phyloP scores from a whole-genome alignment of 2,329 filamentous ascomycete genomes.

The Ciborinia camelliae region DNA sequence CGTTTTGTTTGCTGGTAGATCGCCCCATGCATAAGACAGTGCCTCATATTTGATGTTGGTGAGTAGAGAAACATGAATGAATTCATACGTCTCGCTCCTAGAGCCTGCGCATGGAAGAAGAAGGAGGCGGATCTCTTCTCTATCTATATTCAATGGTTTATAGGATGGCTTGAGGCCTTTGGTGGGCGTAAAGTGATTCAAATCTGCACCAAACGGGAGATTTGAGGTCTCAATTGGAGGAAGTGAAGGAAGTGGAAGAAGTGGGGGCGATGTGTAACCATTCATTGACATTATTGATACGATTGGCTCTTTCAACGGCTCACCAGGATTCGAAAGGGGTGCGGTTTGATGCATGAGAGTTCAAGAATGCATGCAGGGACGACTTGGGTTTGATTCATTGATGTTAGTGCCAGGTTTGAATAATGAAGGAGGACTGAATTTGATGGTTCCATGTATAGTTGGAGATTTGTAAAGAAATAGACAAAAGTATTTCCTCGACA shows the following conservation, averaged over 20 bases:
- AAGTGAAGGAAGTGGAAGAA: not conserved
- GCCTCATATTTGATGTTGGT: constrained; percentile 18
- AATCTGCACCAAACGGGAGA: constrained; percentile 2
- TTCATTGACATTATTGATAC: not conserved
- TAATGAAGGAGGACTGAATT: too few species aligned
- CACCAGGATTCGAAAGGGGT: not conserved
- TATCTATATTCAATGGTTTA: not conserved
- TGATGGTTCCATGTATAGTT: not conserved
- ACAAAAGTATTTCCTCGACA: not conserved
- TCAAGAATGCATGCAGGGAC: not conserved
- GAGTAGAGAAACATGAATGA: constrained; percentile 18
- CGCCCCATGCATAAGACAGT: constrained; percentile 21
- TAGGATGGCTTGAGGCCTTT: not conserved
- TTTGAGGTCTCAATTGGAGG: not conserved
- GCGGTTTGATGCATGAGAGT: not conserved
- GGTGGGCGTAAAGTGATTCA: not conserved
- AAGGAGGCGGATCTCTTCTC: constrained; percentile 11
- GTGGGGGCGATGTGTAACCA: not conserved
- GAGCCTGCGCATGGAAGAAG: constrained; percentile 6
- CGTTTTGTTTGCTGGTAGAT: constrained; percentile 3
- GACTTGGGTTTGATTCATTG: not conserved
- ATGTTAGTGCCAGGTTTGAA: not conserved
- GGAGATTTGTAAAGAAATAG: too few species aligned
- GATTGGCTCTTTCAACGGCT: not conserved
- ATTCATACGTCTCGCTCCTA: not conserved